phyloP scores from a whole-genome alignment of 805 yeast genomes.

The Ogataea pilisensis region DNA sequence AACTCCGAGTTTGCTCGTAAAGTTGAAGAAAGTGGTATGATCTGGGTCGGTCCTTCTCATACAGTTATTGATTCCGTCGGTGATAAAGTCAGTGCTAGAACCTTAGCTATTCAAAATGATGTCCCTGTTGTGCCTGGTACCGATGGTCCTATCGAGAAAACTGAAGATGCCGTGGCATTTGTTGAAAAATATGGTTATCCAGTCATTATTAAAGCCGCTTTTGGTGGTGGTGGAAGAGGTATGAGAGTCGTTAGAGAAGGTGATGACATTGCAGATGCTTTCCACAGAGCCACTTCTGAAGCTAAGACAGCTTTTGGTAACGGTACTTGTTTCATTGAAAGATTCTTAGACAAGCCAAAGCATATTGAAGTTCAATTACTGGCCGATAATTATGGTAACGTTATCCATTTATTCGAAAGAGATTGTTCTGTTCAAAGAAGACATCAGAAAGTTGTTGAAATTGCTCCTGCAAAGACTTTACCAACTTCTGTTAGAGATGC shows the following conservation, averaged over 20 bases:
- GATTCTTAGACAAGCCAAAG: conserved; percentile 92
- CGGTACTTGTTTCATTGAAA: conserved; percentile 96
- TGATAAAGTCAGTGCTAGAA: conserved; percentile 94
- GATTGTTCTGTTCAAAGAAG: conserved; percentile 99
- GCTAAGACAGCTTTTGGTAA: conserved; percentile 96
- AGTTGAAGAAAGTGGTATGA: conserved; percentile 85
- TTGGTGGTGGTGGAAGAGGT: conserved; percentile 99
- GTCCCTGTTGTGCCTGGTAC: conserved; percentile 98
- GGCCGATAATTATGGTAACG: conserved; percentile 93
- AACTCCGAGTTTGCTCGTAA: conserved; percentile 83
- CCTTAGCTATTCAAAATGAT: conserved; percentile 69
- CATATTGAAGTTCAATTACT: conserved; percentile 96
- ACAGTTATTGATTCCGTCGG: conserved; percentile 91
- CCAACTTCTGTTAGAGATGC: conserved; percentile 84
- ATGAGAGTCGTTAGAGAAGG: conserved; percentile 99
- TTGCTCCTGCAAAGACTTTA: conserved; percentile 93
- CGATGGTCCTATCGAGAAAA: conserved; percentile 87
- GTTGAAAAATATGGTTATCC: conserved; percentile 88
- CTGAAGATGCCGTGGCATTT: conserved; percentile 73
- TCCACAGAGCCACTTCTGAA: conserved; percentile 89
- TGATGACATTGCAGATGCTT: conserved; percentile 88
- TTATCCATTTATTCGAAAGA: conserved; percentile 92
- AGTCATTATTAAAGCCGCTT: conserved; percentile 97
- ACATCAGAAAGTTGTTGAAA: conserved; percentile 98
- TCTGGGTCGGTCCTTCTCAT: conserved; percentile 94